phyloP scores from a whole-genome alignment of 768 basidiomycete genomes.

The Russula olivacea region DNA sequence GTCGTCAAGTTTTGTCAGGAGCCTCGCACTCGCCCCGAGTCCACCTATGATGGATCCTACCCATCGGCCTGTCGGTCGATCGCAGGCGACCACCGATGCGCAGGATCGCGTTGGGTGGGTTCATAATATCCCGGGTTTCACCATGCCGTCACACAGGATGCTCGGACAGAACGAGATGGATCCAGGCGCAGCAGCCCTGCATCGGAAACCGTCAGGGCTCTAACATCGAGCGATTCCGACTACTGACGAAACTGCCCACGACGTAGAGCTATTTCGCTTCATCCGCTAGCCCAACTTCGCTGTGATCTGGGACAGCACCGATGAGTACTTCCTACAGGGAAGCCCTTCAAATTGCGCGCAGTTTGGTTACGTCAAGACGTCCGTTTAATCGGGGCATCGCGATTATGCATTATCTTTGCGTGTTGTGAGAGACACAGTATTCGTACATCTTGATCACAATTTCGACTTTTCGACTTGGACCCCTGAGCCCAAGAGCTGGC shows the following conservation, averaged over 20 bases:
- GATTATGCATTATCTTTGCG: not conserved
- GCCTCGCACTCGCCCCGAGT: not conserved
- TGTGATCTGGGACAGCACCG: not conserved
- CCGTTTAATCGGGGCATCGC: not conserved
- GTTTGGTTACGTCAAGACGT: not conserved
- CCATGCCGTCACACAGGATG: not conserved
- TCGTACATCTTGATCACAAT: not conserved
- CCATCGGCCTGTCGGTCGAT: not conserved
- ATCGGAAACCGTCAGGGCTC: not conserved
- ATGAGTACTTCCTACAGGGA: not conserved
- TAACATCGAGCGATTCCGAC: not conserved
- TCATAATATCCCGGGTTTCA: not conserved
- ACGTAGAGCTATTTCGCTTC: not conserved
- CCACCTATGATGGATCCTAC: not conserved
- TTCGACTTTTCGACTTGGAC: not conserved
- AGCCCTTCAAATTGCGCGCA: not conserved
- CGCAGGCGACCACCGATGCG: not conserved
- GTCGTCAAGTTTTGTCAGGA: not conserved
- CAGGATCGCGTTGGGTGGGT: not conserved
- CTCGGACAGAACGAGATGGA: not conserved
- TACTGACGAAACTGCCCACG: not conserved
- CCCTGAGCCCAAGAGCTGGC: not conserved
- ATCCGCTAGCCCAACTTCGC: not conserved
- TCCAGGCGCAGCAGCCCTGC: not conserved
- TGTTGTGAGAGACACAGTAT: not conserved